Evolutionary conservation across 2,329 filamentous ascomycete genomes (phyloP).

Genomic region (Stemphylium vesicarium): DNA sequence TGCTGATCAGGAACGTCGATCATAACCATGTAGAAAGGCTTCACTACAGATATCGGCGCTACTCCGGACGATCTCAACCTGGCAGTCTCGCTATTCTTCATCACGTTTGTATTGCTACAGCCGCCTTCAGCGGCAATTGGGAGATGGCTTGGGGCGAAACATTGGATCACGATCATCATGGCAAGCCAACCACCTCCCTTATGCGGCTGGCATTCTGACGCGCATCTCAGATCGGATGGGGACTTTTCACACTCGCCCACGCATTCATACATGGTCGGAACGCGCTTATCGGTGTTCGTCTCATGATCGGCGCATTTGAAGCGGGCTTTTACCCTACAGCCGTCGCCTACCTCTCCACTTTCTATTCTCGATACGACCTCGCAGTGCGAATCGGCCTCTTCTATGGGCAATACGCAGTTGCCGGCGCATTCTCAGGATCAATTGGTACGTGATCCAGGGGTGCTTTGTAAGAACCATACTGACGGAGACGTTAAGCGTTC

Average conservation of each 20-base stretch:
- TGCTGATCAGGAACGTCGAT: constrained; percentile 1
- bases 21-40: constrained; percentile 15
- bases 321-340: constrained; percentile 63
- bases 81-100: constrained; percentile 34
- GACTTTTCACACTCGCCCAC: constrained; percentile 30
- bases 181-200: constrained; percentile 1
- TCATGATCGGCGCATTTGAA: constrained; percentile 54
- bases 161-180: constrained; percentile 30
- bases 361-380: constrained; percentile 53
- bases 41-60: constrained; percentile 29
- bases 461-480: neutral
- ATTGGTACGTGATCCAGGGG: constrained; percentile 29
- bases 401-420: constrained; percentile 52
- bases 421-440: constrained; percentile 51
- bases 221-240: constrained; percentile 30
- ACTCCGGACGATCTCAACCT: constrained; percentile 32
- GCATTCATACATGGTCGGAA: constrained; percentile 26
- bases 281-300: constrained; percentile 27
- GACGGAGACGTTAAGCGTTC: constrained; percentile 29
- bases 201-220: neutral
- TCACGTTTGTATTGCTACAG: constrained; percentile 33
- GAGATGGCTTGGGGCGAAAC: constrained; percentile 28
- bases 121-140: constrained; percentile 28
- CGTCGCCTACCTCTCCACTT: constrained; percentile 61
- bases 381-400: constrained; percentile 54